Percentiles rank a stretch among this genome's conserved stretches.
Conservation (phyloP, 139 green algal genomes). For the Zygnema circumcarinatum region DNA sequence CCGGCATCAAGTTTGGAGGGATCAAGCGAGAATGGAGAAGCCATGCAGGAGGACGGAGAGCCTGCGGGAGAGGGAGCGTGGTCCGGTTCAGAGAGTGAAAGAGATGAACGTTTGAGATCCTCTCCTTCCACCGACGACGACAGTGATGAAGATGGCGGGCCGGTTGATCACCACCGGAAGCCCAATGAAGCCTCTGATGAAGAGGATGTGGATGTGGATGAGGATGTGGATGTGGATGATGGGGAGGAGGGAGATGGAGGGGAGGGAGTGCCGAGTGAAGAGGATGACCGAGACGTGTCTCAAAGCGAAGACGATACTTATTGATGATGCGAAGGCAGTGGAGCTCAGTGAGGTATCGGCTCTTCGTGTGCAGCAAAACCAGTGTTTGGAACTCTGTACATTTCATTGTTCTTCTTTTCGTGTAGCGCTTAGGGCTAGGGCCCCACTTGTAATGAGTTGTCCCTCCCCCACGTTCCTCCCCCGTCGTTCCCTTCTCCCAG, state of each 20-base stretch:
- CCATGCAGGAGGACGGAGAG: background rate
- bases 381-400: no score
- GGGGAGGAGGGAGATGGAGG: background rate
- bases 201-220: constrained; percentile 19
- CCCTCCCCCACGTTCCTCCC: no score
- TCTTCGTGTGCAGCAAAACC: no score
- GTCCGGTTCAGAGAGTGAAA: background rate
- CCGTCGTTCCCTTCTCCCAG: no score
- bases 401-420: no score
- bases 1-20: background rate
- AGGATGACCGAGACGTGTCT: background rate
- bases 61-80: background rate
- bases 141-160: background rate
- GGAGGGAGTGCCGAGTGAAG: background rate
- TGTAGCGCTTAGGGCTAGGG: no score
- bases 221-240: background rate
- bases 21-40: background rate
- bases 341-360: no score
- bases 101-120: no score
- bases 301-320: background rate
- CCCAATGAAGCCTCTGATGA: background rate
- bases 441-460: no score
- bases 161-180: background rate
- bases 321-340: background rate
- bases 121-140: background rate